Base-by-base conservation (phyloP, 805 yeast genomes). In the Wickerhamiella qilinensis region DNA sequence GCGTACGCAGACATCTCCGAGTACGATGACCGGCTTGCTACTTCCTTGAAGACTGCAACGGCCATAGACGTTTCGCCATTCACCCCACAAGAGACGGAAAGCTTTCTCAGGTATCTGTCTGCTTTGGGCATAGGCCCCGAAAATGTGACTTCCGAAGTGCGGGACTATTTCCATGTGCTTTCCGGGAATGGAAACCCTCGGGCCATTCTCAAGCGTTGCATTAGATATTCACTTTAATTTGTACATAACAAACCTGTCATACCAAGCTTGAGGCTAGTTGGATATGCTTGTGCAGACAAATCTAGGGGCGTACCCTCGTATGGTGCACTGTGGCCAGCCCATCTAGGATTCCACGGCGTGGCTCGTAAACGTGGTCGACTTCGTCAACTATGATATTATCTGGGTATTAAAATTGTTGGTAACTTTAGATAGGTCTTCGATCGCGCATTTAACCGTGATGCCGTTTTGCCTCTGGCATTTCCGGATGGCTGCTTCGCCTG, bases 181-280 rank as follows among this genome's bases (percentile, higher is more conserved):
- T 65, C 73, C 44, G 83, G 83, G 27, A 73, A 71, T 50, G 85
- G 85, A 47, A 77, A 75, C 50, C 76, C 82, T 34, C 60, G 69
- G 42, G 66, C 64, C 37, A 51, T 74, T 27, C 47, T 70, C 38
- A 66, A 63, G 39, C 51, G 65, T 15, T 63, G 66, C 45, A 36
- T 43, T 11, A 46, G 42, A 51, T 62, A 29, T 40, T 63, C 46
- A 2, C 46, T 43, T 34, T 47, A 43, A 41, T 40, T 43, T 29
- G 15, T n/a, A n/a, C n/a, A n/a, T n/a, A n/a, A n/a, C n/a, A n/a
- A n/a, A n/a, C n/a, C n/a, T n/a, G n/a, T n/a, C n/a, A n/a, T n/a
- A n/a, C n/a, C n/a, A n/a, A n/a, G n/a, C n/a, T n/a, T n/a, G n/a
- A n/a, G n/a, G n/a, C n/a, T n/a, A n/a, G n/a, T n/a, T n/a, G n/a